phyloP scores from a whole-genome alignment of 2,329 filamentous ascomycete genomes.

The Fusarium albidum region DNA sequence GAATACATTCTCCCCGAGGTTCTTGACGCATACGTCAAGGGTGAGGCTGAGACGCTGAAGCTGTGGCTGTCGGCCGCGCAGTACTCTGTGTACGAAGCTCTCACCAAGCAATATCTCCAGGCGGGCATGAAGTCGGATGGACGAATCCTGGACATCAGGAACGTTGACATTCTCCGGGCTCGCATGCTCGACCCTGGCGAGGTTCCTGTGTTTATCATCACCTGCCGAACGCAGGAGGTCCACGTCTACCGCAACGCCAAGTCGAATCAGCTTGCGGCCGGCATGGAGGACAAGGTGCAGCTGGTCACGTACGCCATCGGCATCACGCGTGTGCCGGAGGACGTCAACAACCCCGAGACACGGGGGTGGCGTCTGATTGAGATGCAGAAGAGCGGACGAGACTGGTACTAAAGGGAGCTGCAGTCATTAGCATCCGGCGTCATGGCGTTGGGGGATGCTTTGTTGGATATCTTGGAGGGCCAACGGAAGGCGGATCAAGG shows the following conservation, averaged over 20 bases:
- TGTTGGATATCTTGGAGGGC: slow-evolving; percentile 35
- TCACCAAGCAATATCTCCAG: slow-evolving; percentile 94
- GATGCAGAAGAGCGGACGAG: slow-evolving; percentile 96
- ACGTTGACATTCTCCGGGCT: slow-evolving; percentile 87
- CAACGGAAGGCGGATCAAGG: slow-evolving; percentile 21
- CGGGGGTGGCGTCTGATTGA: slow-evolving; percentile 97
- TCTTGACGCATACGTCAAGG: slow-evolving; percentile 97
- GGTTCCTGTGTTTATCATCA: slow-evolving; percentile 96
- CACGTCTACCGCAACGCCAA: slow-evolving; percentile 96
- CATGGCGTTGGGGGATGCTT: slow-evolving; percentile 30
- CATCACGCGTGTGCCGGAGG: slow-evolving; percentile 90
- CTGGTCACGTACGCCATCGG: slow-evolving; percentile 98
- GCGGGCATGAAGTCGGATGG: slow-evolving; percentile 95
- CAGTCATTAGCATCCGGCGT: slow-evolving; percentile 33
- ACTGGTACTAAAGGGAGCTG: slow-evolving; percentile 67
- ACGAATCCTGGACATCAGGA: slow-evolving; percentile 91
- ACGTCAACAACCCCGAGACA: slow-evolving; percentile 96
- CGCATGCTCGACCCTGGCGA: slow-evolving; percentile 85
- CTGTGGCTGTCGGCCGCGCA: slow-evolving; percentile 97
- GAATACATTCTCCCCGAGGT: slow-evolving; percentile 99
- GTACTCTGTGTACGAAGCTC: slow-evolving; percentile 94
- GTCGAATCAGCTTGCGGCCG: slow-evolving; percentile 86
- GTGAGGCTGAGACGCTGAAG: slow-evolving; percentile 88
- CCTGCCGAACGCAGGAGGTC: slow-evolving; percentile 95
- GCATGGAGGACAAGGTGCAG: slow-evolving; percentile 99